These are phyloP conservation scores for Eutrema heterophyllum DNA, from an alignment of 345 rosid species.

Conservation along the genomic window DNA sequence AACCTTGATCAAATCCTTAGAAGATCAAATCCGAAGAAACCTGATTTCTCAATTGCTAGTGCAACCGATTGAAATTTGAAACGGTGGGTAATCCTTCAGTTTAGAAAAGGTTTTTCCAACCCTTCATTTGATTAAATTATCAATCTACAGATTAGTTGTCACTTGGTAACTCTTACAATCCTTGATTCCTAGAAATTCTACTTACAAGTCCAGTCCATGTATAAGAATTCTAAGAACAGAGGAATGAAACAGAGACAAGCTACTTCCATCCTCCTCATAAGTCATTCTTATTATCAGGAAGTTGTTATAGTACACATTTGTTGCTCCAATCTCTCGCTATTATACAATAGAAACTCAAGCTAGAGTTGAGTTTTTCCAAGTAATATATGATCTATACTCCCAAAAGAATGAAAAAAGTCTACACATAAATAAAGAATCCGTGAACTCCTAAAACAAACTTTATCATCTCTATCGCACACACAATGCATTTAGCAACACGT, in stretches of 20 bases:
- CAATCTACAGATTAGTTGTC: too few species aligned
- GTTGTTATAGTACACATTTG: not conserved
- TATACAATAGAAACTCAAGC: not conserved
- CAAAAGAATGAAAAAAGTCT: not conserved
- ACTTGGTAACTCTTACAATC: too few species aligned
- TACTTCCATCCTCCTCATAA: not conserved
- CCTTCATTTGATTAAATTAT: not conserved
- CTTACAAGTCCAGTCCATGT: not conserved
- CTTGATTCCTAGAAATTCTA: not conserved
- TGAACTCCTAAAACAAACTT: conserved; percentile 12
- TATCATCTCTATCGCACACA: conserved; percentile 40
- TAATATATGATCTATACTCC: conserved; percentile 17
- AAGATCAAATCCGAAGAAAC: too few species aligned
- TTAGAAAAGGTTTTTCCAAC: not conserved
- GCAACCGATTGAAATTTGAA: too few species aligned
- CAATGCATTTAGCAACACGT: conserved; percentile 70
- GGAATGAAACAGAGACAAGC: not conserved
- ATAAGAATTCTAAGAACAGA: not conserved
- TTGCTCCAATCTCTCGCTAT: conserved; percentile 12
- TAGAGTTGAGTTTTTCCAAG: conserved; percentile 13
- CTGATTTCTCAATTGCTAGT: too few species aligned
- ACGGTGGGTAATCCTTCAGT: not conserved
- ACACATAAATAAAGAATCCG: conserved; percentile 24
- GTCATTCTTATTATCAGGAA: not conserved
- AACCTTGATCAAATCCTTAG: too few species aligned